Base-by-base conservation (phyloP, 2,329 filamentous ascomycete genomes). In the Claviceps sp. region DNA sequence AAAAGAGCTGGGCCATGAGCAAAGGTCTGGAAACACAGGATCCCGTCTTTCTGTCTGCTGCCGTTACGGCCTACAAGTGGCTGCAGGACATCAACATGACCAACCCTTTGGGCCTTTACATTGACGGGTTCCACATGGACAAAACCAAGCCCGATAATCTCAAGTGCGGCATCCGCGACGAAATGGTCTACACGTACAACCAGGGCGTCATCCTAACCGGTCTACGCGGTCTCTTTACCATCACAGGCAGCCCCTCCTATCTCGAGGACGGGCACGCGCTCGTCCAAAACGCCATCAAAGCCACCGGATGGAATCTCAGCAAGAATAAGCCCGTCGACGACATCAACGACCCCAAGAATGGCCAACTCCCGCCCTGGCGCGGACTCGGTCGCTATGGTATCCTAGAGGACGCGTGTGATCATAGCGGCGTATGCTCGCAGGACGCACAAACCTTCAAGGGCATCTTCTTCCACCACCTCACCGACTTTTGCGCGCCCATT, bases 171-270 rank as follows among this genome's bases (percentile, higher is more conserved):
- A 66, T 79, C 48, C 80, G 89, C 48, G 87, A 95, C 65, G 81
- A 90, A 59, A 91, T 89, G 82, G 85, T 95, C 8, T 95, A 90
- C 67, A 94, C 89, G 0, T 96, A 97, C 71, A 97, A 97, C 68
- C 91, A 97, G 67, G 91, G 90, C 22, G 89, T 96, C 4, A 62
- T 97, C 1, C 77, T 96, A 22, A 89, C 87, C 4, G 90, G 89
- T 13, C 79, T 89, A 52, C 80, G 87, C 38, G 86, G 84, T 1
- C 74, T 96, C 0, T 96, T 86, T 80, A 77, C 87, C 56, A 82
- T 81, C 14, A 95, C 87, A 0, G 85, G 85, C 13, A 77, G 81
- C n/a, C 65, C 72, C 2, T 74, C 70, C 1, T 96, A 89, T 62
- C 73, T 96, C 1, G 67, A 77, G 19, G 89, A 95, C 53, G 91